These are phyloP conservation scores for Ophiostoma tasmaniense DNA, from an alignment of 2,329 filamentous ascomycete genomes.

Conservation along the genomic window DNA sequence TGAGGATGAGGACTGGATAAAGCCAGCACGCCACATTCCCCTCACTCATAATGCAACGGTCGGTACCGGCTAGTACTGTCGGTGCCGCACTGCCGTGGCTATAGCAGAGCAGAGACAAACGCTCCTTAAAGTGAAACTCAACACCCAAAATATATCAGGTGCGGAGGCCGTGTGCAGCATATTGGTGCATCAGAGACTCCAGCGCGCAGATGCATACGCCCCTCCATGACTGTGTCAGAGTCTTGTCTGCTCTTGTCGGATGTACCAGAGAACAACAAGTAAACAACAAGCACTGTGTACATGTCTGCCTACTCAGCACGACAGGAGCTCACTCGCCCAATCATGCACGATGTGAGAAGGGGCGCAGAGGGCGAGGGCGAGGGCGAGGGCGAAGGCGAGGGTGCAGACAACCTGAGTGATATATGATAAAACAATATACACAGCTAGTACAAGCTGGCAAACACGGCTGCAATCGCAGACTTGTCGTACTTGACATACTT, in stretches of 20 bases:
- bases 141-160: background rate
- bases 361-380: background rate
- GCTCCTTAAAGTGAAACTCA: background rate
- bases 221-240: background rate
- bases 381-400: background rate
- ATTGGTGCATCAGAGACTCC: background rate
- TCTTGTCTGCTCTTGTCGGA: background rate
- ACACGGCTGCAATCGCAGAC: slow-evolving; percentile 60
- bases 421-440: background rate
- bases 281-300: background rate
- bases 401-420: background rate
- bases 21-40: background rate
- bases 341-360: background rate
- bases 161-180: background rate
- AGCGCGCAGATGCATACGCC: background rate
- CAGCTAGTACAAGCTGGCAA: slow-evolving; percentile 43
- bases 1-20: background rate
- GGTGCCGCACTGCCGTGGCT: background rate
- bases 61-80: background rate
- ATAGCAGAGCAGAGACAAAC: background rate
- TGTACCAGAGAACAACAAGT: background rate
- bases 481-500: slow-evolving; percentile 99
- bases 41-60: background rate
- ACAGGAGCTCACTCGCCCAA: background rate
- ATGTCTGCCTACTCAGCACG: background rate